Conservation (phyloP, 2,329 filamentous ascomycete genomes). For the Cladosporium austrohemisphaericum region DNA sequence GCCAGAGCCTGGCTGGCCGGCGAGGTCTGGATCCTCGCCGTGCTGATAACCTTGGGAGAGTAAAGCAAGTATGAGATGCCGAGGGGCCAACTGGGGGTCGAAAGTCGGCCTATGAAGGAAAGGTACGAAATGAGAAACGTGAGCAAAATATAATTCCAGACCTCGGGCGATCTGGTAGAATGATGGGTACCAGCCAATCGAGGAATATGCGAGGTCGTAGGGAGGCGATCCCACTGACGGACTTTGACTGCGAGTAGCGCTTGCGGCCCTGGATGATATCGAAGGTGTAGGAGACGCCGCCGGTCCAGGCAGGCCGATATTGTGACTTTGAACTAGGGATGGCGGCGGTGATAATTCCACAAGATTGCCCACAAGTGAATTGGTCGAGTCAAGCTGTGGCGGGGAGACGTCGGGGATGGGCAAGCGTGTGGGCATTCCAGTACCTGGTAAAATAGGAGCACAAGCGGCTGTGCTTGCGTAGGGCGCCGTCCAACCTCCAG, state of each 20-base stretch:
- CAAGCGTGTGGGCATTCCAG: not conserved
- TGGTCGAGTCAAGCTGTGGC: not conserved
- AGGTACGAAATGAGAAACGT: slow-evolving; percentile 38
- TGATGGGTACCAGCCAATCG: slow-evolving; percentile 32
- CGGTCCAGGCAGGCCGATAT: not conserved
- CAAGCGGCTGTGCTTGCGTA: not conserved
- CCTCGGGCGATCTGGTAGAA: slow-evolving; percentile 32
- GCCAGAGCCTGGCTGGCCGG: not conserved
- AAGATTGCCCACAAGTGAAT: not conserved
- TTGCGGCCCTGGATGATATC: not conserved
- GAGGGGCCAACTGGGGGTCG: slow-evolving; percentile 25
- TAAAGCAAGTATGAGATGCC: slow-evolving; percentile 26
- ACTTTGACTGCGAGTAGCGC: not conserved
- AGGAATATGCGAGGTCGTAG: slow-evolving; percentile 19
- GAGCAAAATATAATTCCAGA: slow-evolving; percentile 35
- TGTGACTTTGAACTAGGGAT: not conserved
- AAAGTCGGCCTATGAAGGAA: slow-evolving; percentile 40
- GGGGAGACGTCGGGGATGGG: not conserved
- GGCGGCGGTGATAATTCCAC: not conserved
- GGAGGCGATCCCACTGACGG: not conserved
- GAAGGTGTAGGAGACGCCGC: not conserved
- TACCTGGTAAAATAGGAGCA: not conserved
- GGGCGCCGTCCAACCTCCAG: not conserved
- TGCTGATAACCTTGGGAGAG: slow-evolving; percentile 40
- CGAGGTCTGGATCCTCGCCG: slow-evolving; percentile 20